phyloP scores from a whole-genome alignment of 192 early-diverging fungal genomes.

The Podila minutissima region DNA sequence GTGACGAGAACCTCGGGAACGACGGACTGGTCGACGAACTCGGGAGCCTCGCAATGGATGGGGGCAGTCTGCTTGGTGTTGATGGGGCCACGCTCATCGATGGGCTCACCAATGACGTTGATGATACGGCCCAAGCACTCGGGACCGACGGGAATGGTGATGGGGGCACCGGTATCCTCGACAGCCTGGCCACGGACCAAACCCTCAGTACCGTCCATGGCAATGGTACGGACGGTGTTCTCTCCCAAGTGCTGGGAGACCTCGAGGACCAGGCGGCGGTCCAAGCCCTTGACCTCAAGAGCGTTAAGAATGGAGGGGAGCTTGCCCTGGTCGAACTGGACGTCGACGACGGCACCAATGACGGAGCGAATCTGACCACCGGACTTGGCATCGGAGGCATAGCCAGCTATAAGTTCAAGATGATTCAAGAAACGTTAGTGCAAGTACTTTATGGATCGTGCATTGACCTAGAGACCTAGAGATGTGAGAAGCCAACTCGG shows the following conservation, averaged over 20 bases:
- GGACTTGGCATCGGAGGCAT: slow-evolving; percentile 69
- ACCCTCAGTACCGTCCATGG: slow-evolving; percentile 99
- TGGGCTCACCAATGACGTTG: slow-evolving; percentile 99
- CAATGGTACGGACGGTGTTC: slow-evolving; percentile 98
- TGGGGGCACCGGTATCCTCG: slow-evolving; percentile 92
- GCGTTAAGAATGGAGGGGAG: slow-evolving; percentile 97
- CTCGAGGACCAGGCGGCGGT: slow-evolving; percentile 93
- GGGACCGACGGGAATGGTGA: slow-evolving; percentile 91
- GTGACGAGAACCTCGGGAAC: slow-evolving; percentile 95
- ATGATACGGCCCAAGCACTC: slow-evolving; percentile 98
- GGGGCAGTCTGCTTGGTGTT: slow-evolving; percentile 85
- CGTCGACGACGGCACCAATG: slow-evolving; percentile 99
- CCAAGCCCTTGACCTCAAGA: slow-evolving; percentile 83
- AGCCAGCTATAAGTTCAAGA: slow-evolving; percentile 47
- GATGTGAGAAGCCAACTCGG: too few relatives aligned
- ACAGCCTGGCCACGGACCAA: slow-evolving; percentile 96
- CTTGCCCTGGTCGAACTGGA: slow-evolving; percentile 91
- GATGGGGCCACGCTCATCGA: slow-evolving; percentile 98
- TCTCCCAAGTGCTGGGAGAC: slow-evolving; percentile 98
- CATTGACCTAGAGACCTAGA: neutral
- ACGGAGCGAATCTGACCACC: slow-evolving; percentile 89
- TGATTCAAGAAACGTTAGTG: neutral
- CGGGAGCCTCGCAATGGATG: slow-evolving; percentile 93
- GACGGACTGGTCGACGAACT: slow-evolving; percentile 96
- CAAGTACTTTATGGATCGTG: neutral